Percentiles rank a stretch among this genome's conserved stretches.
phyloP scores from a whole-genome alignment of 139 green algal genomes.

The Coelastrella sp. region DNA sequence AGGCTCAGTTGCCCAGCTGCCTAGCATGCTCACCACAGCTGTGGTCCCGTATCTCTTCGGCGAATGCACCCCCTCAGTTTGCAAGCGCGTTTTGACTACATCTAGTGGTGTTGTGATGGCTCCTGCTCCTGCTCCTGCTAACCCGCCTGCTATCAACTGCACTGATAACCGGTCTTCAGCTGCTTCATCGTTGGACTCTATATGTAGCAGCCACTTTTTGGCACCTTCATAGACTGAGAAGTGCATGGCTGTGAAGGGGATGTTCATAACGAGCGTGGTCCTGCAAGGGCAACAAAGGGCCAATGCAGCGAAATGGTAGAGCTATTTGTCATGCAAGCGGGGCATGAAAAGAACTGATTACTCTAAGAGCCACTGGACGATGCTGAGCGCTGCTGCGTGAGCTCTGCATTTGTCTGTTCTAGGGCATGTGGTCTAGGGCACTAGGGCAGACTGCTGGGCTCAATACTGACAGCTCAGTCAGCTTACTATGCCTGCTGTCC shows the following conservation, averaged over 20 bases:
- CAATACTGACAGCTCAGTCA: no score
- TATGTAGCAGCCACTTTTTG: constrained; percentile 82
- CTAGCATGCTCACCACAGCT: constrained; percentile 60
- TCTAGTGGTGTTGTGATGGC: constrained; percentile 90
- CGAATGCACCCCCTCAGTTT: constrained; percentile 83
- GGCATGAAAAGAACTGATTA: no score
- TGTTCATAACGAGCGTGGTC: constrained; percentile 95
- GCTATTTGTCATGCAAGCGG: neutral
- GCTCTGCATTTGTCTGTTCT: no score
- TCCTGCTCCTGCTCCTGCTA: constrained; percentile 83
- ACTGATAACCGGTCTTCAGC: constrained; percentile 62
- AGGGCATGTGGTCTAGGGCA: no score
- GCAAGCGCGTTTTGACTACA: constrained; percentile 95
- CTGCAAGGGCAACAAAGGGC: neutral
- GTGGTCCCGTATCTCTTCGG: constrained; percentile 68
- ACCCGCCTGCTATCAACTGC: constrained; percentile 64
- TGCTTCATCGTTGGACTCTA: constrained; percentile 15
- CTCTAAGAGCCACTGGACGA: no score
- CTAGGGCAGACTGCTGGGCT: no score
- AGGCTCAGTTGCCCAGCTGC: no score
- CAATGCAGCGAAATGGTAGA: neutral
- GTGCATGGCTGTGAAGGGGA: constrained; percentile 96
- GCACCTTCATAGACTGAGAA: constrained; percentile 93
- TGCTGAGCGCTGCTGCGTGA: no score
- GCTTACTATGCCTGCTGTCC: no score